These are phyloP conservation scores for Helenozyma baotianmanensis DNA, from an alignment of 805 yeast genomes.

Conservation along the genomic window DNA sequence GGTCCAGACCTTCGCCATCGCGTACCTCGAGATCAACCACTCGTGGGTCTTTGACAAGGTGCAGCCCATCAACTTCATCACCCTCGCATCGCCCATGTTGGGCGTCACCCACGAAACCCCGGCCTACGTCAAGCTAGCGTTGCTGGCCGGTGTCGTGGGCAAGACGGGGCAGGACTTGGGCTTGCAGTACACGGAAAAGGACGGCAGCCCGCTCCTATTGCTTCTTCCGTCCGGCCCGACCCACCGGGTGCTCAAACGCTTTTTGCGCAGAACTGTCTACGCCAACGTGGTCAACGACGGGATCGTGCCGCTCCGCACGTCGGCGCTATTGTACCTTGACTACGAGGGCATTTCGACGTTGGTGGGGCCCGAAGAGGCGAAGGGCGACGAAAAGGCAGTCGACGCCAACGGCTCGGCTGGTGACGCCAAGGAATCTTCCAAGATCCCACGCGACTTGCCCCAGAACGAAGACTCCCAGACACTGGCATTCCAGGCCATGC, in stretches of 20 bases:
- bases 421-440: constrained; percentile 10
- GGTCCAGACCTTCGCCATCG: constrained; percentile 86
- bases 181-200: constrained; percentile 43
- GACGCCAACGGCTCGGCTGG: constrained; percentile 1
- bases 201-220: constrained; percentile 62
- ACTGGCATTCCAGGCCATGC: constrained; percentile 32
- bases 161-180: constrained; percentile 89
- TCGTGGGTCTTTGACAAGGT: constrained; percentile 67
- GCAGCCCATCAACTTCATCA: constrained; percentile 72
- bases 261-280: constrained; percentile 71
- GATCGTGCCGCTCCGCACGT: constrained; percentile 88
- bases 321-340: constrained; percentile 80
- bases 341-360: constrained; percentile 55
- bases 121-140: constrained; percentile 72
- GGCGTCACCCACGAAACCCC: constrained; percentile 91
- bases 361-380: constrained; percentile 4
- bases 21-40: constrained; percentile 62
- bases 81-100: constrained; percentile 82
- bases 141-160: constrained; percentile 88
- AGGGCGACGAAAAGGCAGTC: no score
- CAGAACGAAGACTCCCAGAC: constrained; percentile 15
- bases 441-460: constrained; percentile 18
- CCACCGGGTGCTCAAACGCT: constrained; percentile 54
- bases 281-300: constrained; percentile 94
- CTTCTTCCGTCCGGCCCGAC: constrained; percentile 75